These are phyloP conservation scores for Colletotrichum chrysophilum DNA, from an alignment of 2,329 filamentous ascomycete genomes.

Conservation along the genomic window DNA sequence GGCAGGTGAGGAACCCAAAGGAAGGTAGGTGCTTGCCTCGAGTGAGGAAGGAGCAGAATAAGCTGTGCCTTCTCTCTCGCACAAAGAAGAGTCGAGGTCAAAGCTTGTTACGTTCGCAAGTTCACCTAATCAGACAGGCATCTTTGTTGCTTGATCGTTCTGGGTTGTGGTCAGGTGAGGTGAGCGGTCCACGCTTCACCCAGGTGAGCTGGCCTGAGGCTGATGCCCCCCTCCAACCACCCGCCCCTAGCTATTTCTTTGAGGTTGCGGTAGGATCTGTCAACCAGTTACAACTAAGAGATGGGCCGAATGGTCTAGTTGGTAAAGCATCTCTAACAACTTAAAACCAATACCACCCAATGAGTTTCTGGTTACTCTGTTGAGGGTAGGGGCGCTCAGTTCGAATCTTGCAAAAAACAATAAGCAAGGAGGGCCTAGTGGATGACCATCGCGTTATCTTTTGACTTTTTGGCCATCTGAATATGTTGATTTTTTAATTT, in stretches of 20 bases:
- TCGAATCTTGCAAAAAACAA: not conserved
- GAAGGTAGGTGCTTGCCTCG: not conserved
- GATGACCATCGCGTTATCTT: not conserved
- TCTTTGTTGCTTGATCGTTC: not conserved
- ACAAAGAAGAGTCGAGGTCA: not conserved
- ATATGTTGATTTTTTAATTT: no score
- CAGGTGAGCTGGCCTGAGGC: not conserved
- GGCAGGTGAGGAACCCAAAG: not conserved
- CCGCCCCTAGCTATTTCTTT: not conserved
- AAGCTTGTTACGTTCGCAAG: not conserved
- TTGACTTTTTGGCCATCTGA: not conserved
- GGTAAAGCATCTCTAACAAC: not conserved
- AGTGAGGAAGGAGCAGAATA: not conserved
- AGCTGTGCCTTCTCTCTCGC: not conserved
- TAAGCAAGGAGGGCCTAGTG: not conserved
- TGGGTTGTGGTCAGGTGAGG: not conserved
- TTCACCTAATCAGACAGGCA: not conserved
- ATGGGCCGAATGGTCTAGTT: not conserved
- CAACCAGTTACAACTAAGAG: not conserved
- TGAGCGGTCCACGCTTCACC: not conserved
- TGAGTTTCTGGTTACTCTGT: not conserved
- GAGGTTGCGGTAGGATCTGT: not conserved
- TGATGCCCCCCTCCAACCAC: not conserved
- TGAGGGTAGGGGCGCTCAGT: not conserved
- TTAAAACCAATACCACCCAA: not conserved